Evolutionary conservation across 768 basidiomycete genomes (phyloP).

Genomic region (Tricholoma hemisulphureum): DNA sequence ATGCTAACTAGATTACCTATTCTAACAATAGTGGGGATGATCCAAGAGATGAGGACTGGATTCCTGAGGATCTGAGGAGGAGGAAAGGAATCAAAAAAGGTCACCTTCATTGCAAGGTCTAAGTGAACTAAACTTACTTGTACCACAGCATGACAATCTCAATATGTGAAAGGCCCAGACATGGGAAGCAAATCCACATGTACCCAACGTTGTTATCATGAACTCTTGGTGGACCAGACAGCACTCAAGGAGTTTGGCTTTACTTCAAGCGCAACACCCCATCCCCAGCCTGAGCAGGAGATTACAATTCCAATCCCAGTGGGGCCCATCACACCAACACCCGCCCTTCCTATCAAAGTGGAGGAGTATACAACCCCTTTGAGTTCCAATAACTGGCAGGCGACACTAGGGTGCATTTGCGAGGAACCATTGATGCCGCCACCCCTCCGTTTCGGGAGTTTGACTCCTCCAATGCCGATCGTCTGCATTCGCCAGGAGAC

Average conservation of each 20-base stretch:
- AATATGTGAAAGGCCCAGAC: too few relatives aligned
- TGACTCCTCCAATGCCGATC: background rate
- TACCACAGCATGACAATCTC: background rate
- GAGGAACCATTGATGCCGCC: conserved; percentile 1
- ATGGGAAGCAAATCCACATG: conserved; percentile 8
- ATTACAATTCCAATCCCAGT: background rate
- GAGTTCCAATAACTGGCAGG: background rate
- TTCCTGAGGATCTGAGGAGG: conserved; percentile 1
- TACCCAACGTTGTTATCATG: conserved; percentile 1
- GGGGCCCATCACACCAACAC: too few relatives aligned
- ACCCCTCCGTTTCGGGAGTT: background rate
- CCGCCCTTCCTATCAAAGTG: conserved; percentile 5
- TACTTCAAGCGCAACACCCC: too few relatives aligned
- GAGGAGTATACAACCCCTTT: background rate
- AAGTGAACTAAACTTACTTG: background rate
- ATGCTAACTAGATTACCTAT: too few relatives aligned
- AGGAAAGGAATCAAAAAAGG: background rate
- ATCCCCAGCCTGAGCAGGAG: too few relatives aligned
- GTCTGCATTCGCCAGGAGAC: background rate
- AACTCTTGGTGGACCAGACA: background rate
- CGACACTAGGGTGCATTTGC: background rate
- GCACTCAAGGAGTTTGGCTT: conserved; percentile 2
- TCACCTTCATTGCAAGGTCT: background rate
- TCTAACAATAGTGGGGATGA: too few relatives aligned
- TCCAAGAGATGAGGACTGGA: too few relatives aligned